Evolutionary conservation across 495 filamentous ascomycete genomes (phyloP).

Genomic region (Aspergillus steynii): DNA sequence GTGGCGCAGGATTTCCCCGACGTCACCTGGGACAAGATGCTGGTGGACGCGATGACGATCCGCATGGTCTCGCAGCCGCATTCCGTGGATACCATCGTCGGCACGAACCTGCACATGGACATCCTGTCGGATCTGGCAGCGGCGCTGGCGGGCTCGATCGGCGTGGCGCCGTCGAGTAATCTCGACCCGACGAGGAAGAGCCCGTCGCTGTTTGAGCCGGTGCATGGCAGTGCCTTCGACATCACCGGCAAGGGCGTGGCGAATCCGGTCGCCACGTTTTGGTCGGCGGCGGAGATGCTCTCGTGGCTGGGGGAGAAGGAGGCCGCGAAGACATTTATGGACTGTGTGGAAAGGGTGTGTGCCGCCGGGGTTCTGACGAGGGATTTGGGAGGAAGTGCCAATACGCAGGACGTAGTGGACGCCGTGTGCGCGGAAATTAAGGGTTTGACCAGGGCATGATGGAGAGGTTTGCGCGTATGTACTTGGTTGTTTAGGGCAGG

Average conservation of each 20-base stretch:
- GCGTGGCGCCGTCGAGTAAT: constrained; percentile 59
- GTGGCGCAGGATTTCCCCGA: constrained; percentile 53
- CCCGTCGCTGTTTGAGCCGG: constrained; percentile 67
- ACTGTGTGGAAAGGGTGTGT: constrained; percentile 60
- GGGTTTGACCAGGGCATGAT: constrained; percentile 19
- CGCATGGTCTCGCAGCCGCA: constrained; percentile 55
- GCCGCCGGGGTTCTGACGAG: constrained; percentile 56
- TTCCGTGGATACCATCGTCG: constrained; percentile 57
- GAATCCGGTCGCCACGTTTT: constrained; percentile 71
- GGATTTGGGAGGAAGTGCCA: constrained; percentile 57
- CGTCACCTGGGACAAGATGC: constrained; percentile 56
- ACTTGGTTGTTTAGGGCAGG: not conserved
- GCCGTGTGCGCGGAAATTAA: constrained; percentile 60
- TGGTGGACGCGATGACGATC: constrained; percentile 60
- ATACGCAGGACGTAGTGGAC: constrained; percentile 59
- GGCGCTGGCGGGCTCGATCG: constrained; percentile 53
- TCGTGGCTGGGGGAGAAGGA: constrained; percentile 61
- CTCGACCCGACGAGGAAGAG: constrained; percentile 61
- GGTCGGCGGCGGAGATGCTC: constrained; percentile 69
- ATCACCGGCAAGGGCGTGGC: constrained; percentile 72
- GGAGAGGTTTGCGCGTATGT: not conserved
- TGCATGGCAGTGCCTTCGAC: constrained; percentile 67
- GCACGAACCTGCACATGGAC: constrained; percentile 58
- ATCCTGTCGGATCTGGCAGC: constrained; percentile 60
- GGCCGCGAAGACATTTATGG: constrained; percentile 57